Conservation (phyloP, 805 yeast species). For the Myxozyma melibiosi region DNA sequence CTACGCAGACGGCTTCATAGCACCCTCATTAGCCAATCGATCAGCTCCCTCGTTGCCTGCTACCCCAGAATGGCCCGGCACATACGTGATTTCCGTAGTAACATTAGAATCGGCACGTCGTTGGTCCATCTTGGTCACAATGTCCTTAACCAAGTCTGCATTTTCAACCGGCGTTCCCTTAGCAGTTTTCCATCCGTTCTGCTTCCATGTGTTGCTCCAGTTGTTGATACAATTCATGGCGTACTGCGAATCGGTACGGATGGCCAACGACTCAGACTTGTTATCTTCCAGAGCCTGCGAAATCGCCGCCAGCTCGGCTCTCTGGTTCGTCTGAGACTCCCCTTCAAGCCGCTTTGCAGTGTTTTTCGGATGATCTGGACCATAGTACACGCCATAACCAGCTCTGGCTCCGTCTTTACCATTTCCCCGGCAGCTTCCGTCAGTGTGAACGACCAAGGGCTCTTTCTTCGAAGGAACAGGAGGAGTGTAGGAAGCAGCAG, state of each 20-base stretch:
- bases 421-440: conserved; percentile 73
- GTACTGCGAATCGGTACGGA: conserved; percentile 10
- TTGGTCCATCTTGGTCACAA: conserved; percentile 44
- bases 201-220: conserved; percentile 62
- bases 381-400: conserved; percentile 80
- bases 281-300: conserved; percentile 20
- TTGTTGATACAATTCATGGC: conserved; percentile 44
- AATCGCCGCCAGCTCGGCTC: conserved; percentile 78
- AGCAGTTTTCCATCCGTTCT: conserved; percentile 56
- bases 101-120: conserved; percentile 43
- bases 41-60: conserved; percentile 81
- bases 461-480: too few relatives aligned
- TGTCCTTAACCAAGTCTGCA: conserved; percentile 51
- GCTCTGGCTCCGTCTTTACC: conserved; percentile 52
- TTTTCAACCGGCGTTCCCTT: conserved; percentile 54
- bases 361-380: conserved; percentile 52
- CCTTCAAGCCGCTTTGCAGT: conserved; percentile 55
- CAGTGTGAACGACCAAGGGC: conserved; percentile 66
- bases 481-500: too few relatives aligned
- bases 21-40: conserved; percentile 65
- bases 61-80: conserved; percentile 69
- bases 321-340: conserved; percentile 66
- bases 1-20: conserved; percentile 9
- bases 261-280: not conserved
- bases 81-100: conserved; percentile 57